Evolutionary conservation across 192 early-diverging fungal species (phyloP).

Genomic region (Coemansia sp.): DNA sequence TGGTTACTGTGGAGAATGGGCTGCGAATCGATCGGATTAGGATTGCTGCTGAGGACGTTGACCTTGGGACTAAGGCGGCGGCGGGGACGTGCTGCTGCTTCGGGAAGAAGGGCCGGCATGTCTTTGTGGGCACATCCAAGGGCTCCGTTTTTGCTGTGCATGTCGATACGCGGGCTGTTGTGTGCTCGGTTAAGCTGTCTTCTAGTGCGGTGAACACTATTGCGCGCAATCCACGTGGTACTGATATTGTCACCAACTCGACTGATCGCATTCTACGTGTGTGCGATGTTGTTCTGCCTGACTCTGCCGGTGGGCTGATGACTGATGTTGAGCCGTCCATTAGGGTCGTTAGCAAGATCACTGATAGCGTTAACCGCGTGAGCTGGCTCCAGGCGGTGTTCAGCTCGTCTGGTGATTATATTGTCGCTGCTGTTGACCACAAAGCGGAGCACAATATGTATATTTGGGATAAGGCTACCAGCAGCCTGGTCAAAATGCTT

Average conservation of each 20-base stretch:
- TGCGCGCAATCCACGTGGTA: conserved; percentile 40
- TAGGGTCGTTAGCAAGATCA: conserved; percentile 65
- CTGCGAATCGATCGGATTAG: conserved; percentile 19
- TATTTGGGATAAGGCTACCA: conserved; percentile 84
- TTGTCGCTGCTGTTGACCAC: conserved; percentile 77
- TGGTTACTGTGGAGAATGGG: conserved; percentile 19
- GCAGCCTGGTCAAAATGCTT: conserved; percentile 84
- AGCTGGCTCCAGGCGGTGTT: conserved; percentile 90
- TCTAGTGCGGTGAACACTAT: conserved; percentile 36
- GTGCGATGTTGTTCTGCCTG: conserved; percentile 52
- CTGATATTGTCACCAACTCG: conserved; percentile 76
- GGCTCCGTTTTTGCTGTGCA: conserved; percentile 45
- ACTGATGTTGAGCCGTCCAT: conserved; percentile 27
- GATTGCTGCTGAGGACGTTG: conserved; percentile 15
- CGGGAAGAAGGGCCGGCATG: conserved; percentile 52
- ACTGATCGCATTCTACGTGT: conserved; percentile 78
- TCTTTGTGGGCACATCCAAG: conserved; percentile 32
- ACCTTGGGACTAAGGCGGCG: conserved; percentile 38
- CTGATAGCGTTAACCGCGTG: conserved; percentile 85
- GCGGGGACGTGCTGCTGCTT: conserved; percentile 47
- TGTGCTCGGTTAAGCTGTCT: conserved; percentile 38
- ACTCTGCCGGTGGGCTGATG: not conserved
- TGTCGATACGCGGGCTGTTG: conserved; percentile 14
- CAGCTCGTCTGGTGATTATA: conserved; percentile 85
- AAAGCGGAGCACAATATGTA: conserved; percentile 93